Base-by-base conservation (phyloP, 2,329 filamentous ascomycete genomes). In the Fusarium sarcochroum region DNA sequence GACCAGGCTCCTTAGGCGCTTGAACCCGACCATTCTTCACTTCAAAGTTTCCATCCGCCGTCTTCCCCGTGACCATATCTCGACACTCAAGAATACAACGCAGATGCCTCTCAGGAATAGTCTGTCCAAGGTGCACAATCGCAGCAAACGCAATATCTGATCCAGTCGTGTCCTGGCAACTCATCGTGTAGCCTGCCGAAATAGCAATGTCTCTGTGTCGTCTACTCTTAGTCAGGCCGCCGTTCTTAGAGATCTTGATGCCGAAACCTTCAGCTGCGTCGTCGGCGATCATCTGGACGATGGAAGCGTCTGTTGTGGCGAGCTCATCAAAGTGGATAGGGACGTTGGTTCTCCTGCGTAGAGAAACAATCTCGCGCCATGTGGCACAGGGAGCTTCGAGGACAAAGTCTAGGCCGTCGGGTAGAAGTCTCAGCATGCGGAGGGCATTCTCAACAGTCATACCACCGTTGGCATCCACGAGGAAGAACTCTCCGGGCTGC, bases 221-320 rank as follows among this genome's bases (percentile, higher is more conserved):
- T 10, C 62, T 56, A 18, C 61, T 58, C 18, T 58, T 58, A 7
- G 65, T 71, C 37, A 71, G 18, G 13, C 68, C 68, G 9, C 65
- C 65, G 32, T 63, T 61, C 52, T 71, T 71, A 20, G 69, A 71
- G 32, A 71, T 69, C 47, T 71, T 71, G 45, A 66, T 46, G 1
- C 62, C 56, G 15, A 71, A 64, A 4, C 68, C 65, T 35, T 71
- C 68, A 0, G 58, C 68, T 7, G 50, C 68, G 6, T 71, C 63
- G 47, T 71, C 62, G 10, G 57, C 62, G 10, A 71, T 44, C 32
- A 71, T 44, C 32, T 69, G 58, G 5, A 55, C 21, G 11, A 69
- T 58, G 13, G 68, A 68, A 7, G 58, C 41, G 11, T 71, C 66
- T 18, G 38, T 58, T 1, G 56, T 64, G 13, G 62, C 66, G 5